phyloP scores from a whole-genome alignment of 1,284 basidiomycete species.

The Sporisorium exsertum region DNA sequence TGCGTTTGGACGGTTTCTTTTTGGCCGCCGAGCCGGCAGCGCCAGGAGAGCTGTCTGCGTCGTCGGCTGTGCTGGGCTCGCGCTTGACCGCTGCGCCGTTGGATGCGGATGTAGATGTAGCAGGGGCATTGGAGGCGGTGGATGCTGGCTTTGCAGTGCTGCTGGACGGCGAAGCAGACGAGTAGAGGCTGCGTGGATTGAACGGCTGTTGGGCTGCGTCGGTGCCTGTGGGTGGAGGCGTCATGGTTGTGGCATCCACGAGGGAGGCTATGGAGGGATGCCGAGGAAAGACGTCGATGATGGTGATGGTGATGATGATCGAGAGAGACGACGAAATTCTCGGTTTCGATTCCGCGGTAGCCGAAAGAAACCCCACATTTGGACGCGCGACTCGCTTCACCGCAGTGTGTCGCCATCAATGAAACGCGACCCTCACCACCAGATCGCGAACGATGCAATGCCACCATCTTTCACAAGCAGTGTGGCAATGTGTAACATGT shows the following conservation, averaged over 20 bases:
- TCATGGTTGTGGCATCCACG: slow-evolving; percentile 19
- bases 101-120: slow-evolving; percentile 3
- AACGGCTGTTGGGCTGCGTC: slow-evolving; percentile 23
- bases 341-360: background rate
- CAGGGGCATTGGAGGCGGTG: background rate
- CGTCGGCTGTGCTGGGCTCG: slow-evolving; percentile 19
- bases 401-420: slow-evolving; percentile 17
- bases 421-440: slow-evolving; percentile 5
- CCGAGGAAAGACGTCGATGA: background rate
- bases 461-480: background rate
- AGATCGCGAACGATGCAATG: too few species aligned
- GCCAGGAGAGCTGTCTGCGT: slow-evolving; percentile 15
- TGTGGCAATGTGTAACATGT: background rate
- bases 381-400: background rate
- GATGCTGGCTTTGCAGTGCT: background rate
- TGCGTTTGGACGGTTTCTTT: slow-evolving; percentile 54
- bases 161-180: slow-evolving; percentile 21
- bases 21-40: slow-evolving; percentile 10
- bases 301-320: slow-evolving; percentile 4
- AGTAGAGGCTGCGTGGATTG: slow-evolving; percentile 48
- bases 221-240: slow-evolving; percentile 27
- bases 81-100: slow-evolving; percentile 18
- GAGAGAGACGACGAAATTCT: background rate
- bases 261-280: background rate
- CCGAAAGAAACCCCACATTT: slow-evolving; percentile 1